phyloP scores from a whole-genome alignment of 371 early-diverging fungal genomes.

The Blastocladiella emersonii region DNA sequence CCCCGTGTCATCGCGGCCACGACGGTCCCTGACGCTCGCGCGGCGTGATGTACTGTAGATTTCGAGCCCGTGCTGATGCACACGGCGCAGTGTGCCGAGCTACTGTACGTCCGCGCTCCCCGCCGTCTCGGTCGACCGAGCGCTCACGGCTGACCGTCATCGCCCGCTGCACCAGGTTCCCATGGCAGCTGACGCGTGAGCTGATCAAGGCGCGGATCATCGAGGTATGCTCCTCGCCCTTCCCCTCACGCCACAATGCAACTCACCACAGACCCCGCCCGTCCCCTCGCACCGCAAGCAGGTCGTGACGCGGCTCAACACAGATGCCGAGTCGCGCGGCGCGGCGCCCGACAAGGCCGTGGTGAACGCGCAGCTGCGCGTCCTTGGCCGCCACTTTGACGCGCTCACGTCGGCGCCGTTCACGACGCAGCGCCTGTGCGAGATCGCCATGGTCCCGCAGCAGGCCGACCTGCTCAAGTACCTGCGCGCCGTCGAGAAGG shows the following conservation, averaged over 20 bases:
- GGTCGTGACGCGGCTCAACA: background rate
- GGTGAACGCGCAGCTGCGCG: no score
- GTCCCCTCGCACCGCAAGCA: background rate
- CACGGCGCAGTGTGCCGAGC: background rate
- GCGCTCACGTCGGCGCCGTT: slow-evolving; percentile 6
- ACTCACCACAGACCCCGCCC: background rate
- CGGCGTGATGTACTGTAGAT: background rate
- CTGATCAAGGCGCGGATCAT: background rate
- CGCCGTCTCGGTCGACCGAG: no score
- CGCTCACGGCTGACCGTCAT: no score
- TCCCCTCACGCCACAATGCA: background rate
- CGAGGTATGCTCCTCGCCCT: background rate
- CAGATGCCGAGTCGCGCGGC: background rate
- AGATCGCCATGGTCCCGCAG: slow-evolving; percentile 7
- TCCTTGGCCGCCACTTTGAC: no score
- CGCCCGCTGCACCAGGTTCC: no score
- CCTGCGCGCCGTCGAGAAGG: slow-evolving; percentile 13
- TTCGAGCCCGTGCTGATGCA: no score
- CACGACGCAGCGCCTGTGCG: slow-evolving; percentile 12
- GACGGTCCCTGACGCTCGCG: no score
- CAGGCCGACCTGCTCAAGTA: slow-evolving; percentile 10
- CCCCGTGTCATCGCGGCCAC: no score
- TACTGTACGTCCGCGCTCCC: no score
- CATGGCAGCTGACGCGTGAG: background rate
- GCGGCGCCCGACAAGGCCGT: no score